A percentile compares a stretch with the other conserved stretches of the same genome.
These are phyloP conservation scores for Davidsoniella australis DNA, from an alignment of 2,329 filamentous ascomycete species.

Conservation along the genomic window DNA sequence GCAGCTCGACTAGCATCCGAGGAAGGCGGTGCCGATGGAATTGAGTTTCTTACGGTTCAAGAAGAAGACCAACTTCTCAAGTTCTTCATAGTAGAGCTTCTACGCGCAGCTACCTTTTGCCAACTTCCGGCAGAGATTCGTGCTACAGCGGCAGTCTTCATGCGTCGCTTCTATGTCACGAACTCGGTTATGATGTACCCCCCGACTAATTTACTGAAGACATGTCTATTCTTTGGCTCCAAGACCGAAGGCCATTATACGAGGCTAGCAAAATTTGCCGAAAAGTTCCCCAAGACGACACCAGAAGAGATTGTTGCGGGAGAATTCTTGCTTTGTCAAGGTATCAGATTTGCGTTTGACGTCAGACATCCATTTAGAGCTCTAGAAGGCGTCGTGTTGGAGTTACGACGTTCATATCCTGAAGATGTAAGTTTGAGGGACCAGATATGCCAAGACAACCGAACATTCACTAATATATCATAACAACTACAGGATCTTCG, in stretches of 20 bases:
- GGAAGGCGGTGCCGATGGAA: constrained; percentile 21
- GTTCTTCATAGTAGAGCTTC: constrained; percentile 50
- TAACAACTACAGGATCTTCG: constrained; percentile 21
- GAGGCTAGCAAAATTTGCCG: constrained; percentile 45
- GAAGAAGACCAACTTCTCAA: constrained; percentile 72
- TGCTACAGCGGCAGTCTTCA: constrained; percentile 71
- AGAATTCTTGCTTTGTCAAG: constrained; percentile 85
- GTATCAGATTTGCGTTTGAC: constrained; percentile 82
- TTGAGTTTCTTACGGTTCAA: constrained; percentile 61
- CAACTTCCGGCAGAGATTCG: constrained; percentile 15
- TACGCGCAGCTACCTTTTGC: constrained; percentile 38
- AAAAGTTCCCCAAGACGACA: constrained; percentile 51
- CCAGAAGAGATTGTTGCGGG: constrained; percentile 74
- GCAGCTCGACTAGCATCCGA: constrained; percentile 26
- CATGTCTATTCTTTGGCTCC: constrained; percentile 78
- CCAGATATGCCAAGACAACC: no score
- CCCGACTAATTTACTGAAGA: constrained; percentile 74
- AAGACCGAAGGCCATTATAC: constrained; percentile 81
- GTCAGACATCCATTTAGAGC: constrained; percentile 80
- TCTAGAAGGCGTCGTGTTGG: constrained; percentile 72
- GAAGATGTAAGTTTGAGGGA: constrained; percentile 28
- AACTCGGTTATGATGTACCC: constrained; percentile 96
- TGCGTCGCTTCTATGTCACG: constrained; percentile 87
- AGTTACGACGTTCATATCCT: constrained; percentile 51
- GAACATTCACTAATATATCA: no score